Percentiles rank a stretch among this genome's conserved stretches.
Evolutionary conservation across 192 early-diverging fungal genomes (phyloP).

Genomic region (Gigaspora rosea): DNA sequence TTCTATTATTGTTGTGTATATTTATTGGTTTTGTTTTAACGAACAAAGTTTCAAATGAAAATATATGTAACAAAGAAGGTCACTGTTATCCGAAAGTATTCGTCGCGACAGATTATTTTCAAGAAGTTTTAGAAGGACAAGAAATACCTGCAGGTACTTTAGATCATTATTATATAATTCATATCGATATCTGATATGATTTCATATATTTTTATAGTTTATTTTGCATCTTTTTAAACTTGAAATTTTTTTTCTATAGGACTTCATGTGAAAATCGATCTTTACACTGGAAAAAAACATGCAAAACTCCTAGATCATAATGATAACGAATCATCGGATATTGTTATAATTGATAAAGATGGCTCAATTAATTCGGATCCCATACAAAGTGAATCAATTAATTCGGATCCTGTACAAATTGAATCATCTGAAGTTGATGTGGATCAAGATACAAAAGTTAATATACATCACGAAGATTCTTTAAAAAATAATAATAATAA

Average conservation of each 20-base stretch:
- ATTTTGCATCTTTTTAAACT: not conserved
- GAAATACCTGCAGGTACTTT: conserved; percentile 53
- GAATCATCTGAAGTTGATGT: not conserved
- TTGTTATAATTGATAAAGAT: conserved; percentile 42
- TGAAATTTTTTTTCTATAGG: conserved; percentile 35
- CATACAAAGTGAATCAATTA: conserved; percentile 14
- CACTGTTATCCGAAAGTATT: conserved; percentile 63
- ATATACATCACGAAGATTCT: conserved; percentile 7
- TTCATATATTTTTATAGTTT: not conserved
- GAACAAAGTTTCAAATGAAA: no score
- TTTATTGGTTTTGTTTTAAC: no score
- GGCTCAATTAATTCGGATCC: conserved; percentile 26
- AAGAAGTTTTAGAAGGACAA: conserved; percentile 59
- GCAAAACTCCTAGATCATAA: conserved; percentile 58
- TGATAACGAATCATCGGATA: conserved; percentile 29
- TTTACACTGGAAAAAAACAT: conserved; percentile 55
- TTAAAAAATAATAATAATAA: not conserved
- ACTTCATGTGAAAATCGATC: conserved; percentile 66
- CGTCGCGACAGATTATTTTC: conserved; percentile 59
- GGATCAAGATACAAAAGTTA: conserved; percentile 14
- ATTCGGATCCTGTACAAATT: not conserved
- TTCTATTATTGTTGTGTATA: no score
- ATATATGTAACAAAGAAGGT: conserved; percentile 22
- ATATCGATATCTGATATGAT: no score
- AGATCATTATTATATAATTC: not conserved